Percentiles rank a stretch among this genome's conserved stretches.
Conservation (phyloP, 2,329 filamentous ascomycete genomes). For the Colletotrichum camelliae region DNA sequence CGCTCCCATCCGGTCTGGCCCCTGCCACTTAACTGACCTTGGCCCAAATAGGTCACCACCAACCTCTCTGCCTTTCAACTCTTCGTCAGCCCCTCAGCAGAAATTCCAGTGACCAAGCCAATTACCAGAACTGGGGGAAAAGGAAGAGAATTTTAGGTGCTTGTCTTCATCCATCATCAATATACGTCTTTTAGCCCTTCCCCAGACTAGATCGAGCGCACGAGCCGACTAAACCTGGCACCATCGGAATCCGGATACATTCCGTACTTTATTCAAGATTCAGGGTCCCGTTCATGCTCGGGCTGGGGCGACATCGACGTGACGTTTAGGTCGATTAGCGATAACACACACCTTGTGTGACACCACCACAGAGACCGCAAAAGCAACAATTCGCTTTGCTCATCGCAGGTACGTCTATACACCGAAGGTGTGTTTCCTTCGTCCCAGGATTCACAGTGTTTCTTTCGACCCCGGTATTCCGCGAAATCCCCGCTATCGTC, state of each 20-base stretch:
- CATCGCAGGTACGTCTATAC: not conserved
- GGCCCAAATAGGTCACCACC: not conserved
- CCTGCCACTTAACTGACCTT: not conserved
- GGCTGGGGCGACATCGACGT: slow-evolving; percentile 3
- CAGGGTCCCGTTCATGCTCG: slow-evolving; percentile 13
- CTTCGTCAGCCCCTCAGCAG: not conserved
- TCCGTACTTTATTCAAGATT: not conserved
- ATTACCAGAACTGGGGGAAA: not conserved
- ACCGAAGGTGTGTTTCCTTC: not conserved
- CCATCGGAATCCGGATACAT: not conserved
- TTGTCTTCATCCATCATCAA: not conserved
- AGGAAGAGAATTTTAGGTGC: not conserved
- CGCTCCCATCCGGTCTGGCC: not conserved
- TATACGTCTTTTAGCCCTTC: not conserved
- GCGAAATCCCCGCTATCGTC: not conserved
- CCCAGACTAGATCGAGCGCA: not conserved
- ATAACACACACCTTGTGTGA: not conserved
- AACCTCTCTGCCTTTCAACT: not conserved
- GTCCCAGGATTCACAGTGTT: not conserved
- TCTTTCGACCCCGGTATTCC: not conserved
- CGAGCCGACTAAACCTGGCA: not conserved
- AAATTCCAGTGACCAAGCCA: not conserved
- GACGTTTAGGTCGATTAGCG: not conserved
- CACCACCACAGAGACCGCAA: not conserved
- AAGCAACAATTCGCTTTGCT: not conserved